Conservation (phyloP, 116 monocot genomes). For the Trichopus zeylanicus region DNA sequence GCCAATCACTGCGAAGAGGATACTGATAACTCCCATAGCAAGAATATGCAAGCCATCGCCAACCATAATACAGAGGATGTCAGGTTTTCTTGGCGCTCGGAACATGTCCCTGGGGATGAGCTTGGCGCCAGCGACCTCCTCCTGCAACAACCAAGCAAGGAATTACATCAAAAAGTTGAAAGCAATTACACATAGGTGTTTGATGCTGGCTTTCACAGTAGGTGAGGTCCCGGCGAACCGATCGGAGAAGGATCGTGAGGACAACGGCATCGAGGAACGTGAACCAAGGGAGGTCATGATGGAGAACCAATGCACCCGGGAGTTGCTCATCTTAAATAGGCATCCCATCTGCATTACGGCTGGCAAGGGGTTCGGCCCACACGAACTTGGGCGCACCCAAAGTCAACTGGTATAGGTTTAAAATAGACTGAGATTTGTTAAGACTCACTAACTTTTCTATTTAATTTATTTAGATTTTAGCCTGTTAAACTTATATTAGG, state of each 20-base stretch:
- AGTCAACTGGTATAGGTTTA: too few relatives aligned
- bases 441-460: too few relatives aligned
- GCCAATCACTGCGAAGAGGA: conserved; percentile 78
- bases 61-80: conserved; percentile 63
- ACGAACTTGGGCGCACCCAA: too few relatives aligned
- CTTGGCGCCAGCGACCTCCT: conserved; percentile 83
- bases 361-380: too few relatives aligned
- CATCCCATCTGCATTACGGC: too few relatives aligned
- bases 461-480: too few relatives aligned
- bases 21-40: conserved; percentile 77
- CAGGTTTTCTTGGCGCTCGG: conserved; percentile 41
- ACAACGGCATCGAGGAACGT: conserved; percentile 75
- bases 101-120: conserved; percentile 76
- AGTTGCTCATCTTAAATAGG: too few relatives aligned
- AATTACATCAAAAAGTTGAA: too few relatives aligned
- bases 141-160: too few relatives aligned
- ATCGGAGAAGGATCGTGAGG: conserved; percentile 65
- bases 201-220: conserved; percentile 63
- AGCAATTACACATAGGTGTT: too few relatives aligned
- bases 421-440: too few relatives aligned
- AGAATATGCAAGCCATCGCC: conserved; percentile 88
- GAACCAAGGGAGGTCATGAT: conserved; percentile 79
- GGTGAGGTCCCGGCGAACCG: conserved; percentile 70
- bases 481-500: too few relatives aligned
- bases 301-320: conserved; percentile 90